Evolutionary conservation across 2,329 filamentous ascomycete genomes (phyloP).

Genomic region (Escovopsis sp.): DNA sequence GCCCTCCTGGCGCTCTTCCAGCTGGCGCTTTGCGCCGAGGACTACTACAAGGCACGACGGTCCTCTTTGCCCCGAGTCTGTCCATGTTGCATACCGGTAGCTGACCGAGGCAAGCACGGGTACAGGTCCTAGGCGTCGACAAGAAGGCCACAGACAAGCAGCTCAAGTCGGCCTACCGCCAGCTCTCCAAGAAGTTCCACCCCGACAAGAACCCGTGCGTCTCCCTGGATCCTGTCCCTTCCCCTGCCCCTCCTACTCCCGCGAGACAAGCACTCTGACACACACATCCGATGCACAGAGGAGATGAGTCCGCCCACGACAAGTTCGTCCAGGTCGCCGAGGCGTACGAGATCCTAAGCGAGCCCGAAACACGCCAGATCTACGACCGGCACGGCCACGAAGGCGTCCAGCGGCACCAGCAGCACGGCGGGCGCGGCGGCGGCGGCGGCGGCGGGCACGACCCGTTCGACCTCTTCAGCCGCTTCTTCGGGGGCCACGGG

Average conservation of each 20-base stretch:
- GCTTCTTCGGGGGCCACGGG: conserved; percentile 87
- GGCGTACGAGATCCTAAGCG: conserved; percentile 84
- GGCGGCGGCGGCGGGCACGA: conserved; percentile 45
- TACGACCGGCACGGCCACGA: conserved; percentile 95
- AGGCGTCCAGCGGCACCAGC: conserved; percentile 69
- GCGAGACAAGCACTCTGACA: too few relatives aligned
- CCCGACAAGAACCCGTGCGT: conserved; percentile 94
- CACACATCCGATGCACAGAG: too few relatives aligned
- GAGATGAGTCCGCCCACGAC: conserved; percentile 63
- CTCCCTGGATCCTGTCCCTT: too few relatives aligned
- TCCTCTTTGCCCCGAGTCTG: not conserved
- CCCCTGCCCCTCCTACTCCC: too few relatives aligned
- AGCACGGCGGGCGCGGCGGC: conserved; percentile 44
- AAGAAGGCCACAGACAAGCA: conserved; percentile 71
- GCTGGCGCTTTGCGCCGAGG: conserved; percentile 45
- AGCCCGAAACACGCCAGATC: conserved; percentile 65
- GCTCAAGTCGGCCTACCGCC: conserved; percentile 86
- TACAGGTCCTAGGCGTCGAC: conserved; percentile 62
- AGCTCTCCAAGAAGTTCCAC: conserved; percentile 87
- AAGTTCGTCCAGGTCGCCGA: conserved; percentile 92
- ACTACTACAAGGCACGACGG: conserved; percentile 59
- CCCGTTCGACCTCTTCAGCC: conserved; percentile 89
- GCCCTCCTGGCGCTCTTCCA: conserved; percentile 40
- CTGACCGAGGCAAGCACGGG: conserved; percentile 25
- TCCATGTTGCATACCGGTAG: not conserved